Evolutionary conservation across 2,329 filamentous ascomycete species (phyloP).

Genomic region (Laburnicola sp.): DNA sequence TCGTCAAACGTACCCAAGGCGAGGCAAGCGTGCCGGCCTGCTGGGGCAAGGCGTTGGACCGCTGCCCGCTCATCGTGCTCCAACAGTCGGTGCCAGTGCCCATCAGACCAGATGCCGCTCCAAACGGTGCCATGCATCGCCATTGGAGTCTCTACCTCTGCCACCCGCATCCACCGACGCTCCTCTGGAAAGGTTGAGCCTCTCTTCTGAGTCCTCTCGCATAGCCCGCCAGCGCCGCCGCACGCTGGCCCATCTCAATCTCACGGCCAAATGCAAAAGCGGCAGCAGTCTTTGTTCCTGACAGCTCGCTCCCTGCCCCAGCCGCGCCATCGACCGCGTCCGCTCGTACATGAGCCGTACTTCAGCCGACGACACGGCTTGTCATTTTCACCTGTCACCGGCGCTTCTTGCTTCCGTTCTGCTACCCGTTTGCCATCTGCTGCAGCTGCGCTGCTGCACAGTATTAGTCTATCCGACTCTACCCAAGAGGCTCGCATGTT

Average conservation of each 20-base stretch:
- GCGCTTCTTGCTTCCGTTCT: conserved; percentile 1
- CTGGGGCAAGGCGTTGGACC: conserved; percentile 23
- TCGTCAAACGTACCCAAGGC: conserved; percentile 18
- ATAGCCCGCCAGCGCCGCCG: conserved; percentile 10
- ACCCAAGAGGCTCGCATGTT: too few species aligned
- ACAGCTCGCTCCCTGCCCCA: conserved; percentile 1
- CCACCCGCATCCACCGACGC: conserved; percentile 26
- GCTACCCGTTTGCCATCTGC: background rate
- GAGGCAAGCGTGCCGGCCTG: conserved; percentile 17
- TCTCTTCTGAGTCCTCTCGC: background rate
- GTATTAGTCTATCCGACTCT: too few species aligned
- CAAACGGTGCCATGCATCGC: conserved; percentile 16
- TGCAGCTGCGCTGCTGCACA: too few species aligned
- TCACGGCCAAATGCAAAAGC: background rate
- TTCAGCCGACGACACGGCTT: conserved; percentile 2
- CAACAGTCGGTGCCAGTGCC: too few species aligned
- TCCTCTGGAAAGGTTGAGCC: conserved; percentile 14
- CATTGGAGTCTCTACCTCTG: conserved; percentile 23
- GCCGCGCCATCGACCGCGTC: conserved; percentile 1
- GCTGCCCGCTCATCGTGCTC: conserved; percentile 20
- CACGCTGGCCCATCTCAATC: background rate
- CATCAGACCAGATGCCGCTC: too few species aligned
- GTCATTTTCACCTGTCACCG: conserved; percentile 24
- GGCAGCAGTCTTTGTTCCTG: background rate
- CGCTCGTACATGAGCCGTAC: conserved; percentile 7